Conservation (phyloP, 768 basidiomycete genomes). For the Leccinum rimulosum region DNA sequence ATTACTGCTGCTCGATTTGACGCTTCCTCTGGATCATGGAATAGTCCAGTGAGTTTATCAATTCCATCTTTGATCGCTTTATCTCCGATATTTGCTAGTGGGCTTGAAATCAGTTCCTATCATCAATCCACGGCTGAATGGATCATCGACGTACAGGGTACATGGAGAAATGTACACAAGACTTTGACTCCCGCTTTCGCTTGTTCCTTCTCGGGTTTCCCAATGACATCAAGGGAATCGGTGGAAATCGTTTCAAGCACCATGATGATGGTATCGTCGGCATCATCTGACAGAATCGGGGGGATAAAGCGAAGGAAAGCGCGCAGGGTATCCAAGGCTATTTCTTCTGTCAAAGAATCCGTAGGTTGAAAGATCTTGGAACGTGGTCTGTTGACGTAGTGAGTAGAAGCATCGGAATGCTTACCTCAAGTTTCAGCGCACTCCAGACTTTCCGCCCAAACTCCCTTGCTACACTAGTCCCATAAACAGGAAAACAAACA, state of each 20-base stretch:
- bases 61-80: constrained; percentile 68
- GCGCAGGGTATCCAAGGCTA: constrained; percentile 70
- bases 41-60: constrained; percentile 75
- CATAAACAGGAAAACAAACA: constrained; percentile 82
- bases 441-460: constrained; percentile 86
- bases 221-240: constrained; percentile 76
- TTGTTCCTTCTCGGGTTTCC: constrained; percentile 92
- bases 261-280: constrained; percentile 42
- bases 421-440: constrained; percentile 84
- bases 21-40: constrained; percentile 67
- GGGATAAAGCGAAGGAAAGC: constrained; percentile 76
- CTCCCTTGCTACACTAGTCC: constrained; percentile 53
- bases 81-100: constrained; percentile 61
- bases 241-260: constrained; percentile 73
- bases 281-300: constrained; percentile 37
- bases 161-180: constrained; percentile 72
- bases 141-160: constrained; percentile 58
- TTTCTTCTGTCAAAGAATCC: constrained; percentile 69
- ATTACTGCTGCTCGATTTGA: constrained; percentile 66
- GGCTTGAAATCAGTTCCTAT: constrained; percentile 6
- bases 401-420: background rate
- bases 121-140: background rate
- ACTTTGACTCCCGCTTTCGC: constrained; percentile 86
- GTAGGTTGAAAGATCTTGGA: constrained; percentile 89
- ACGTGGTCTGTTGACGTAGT: constrained; percentile 1